Percentiles rank a stretch among this genome's conserved stretches.
Evolutionary conservation across 805 yeast species (phyloP).

Genomic region (Phaffomyces thermotolerans): DNA sequence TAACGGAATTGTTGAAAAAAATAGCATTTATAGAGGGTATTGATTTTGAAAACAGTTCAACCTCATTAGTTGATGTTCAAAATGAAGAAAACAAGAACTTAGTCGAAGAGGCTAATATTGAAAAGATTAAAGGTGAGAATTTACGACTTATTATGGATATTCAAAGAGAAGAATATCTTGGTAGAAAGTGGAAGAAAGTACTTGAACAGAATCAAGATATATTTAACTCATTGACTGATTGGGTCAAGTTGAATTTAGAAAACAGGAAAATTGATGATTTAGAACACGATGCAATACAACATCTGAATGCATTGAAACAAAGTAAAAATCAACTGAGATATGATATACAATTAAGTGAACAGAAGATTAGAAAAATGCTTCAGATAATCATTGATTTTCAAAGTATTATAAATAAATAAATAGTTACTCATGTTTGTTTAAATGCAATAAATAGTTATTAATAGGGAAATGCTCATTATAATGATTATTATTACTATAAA

Average conservation of each 20-base stretch:
- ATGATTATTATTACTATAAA: too few relatives aligned
- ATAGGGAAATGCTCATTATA: neutral
- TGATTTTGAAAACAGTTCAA: slow-evolving; percentile 10
- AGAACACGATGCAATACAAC: neutral
- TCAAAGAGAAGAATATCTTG: slow-evolving; percentile 28
- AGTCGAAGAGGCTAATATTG: slow-evolving; percentile 8
- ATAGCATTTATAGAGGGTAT: slow-evolving; percentile 10
- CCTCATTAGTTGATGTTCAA: neutral
- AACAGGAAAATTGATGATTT: neutral
- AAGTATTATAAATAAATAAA: neutral
- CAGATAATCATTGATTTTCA: neutral
- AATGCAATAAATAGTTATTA: neutral
- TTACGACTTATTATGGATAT: slow-evolving; percentile 23
- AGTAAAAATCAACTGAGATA: slow-evolving; percentile 2
- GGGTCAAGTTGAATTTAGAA: slow-evolving; percentile 4
- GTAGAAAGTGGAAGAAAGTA: slow-evolving; percentile 21
- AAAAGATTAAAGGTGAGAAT: slow-evolving; percentile 21
- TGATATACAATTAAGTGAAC: neutral
- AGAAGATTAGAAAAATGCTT: neutral
- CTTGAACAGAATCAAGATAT: slow-evolving; percentile 25
- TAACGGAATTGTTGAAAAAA: slow-evolving; percentile 14
- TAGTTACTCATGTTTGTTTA: neutral
- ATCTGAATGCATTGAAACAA: neutral
- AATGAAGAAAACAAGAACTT: neutral
- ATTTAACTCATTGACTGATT: slow-evolving; percentile 12